Evolutionary conservation across 2,329 filamentous ascomycete species (phyloP).

Genomic region (Paecilomyces dactylethromorphus): DNA sequence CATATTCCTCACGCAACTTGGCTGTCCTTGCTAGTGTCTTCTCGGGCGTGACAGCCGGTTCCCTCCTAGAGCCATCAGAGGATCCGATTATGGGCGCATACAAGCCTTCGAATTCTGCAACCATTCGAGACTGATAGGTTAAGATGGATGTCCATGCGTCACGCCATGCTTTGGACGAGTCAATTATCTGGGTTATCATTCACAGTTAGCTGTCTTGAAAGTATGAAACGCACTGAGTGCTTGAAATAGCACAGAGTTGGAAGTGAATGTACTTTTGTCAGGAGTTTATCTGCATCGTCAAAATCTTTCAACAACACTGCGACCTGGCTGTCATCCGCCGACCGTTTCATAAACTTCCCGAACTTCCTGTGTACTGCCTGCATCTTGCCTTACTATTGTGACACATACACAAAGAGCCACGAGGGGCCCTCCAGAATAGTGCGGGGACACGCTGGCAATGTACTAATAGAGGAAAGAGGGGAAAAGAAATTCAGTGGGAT

Average conservation of each 20-base stretch:
- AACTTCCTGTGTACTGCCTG: conserved; percentile 62
- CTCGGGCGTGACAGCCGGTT: conserved; percentile 55
- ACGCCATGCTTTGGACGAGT: conserved; percentile 68
- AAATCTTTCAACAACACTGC: conserved; percentile 71
- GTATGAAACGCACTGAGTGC: conserved; percentile 4
- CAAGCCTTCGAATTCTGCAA: conserved; percentile 62
- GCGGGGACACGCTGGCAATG: background rate
- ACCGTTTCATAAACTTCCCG: conserved; percentile 63
- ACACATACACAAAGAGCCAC: background rate
- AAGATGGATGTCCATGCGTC: conserved; percentile 72
- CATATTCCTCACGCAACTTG: conserved; percentile 60
- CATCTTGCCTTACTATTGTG: conserved; percentile 19
- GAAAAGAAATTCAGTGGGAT: background rate
- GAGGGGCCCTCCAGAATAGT: background rate
- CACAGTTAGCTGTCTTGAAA: background rate
- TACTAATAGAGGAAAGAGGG: background rate
- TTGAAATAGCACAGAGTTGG: conserved; percentile 5
- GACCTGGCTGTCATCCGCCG: conserved; percentile 70
- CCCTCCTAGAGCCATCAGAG: conserved; percentile 50
- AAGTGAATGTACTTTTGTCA: conserved; percentile 55
- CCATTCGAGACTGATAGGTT: conserved; percentile 59
- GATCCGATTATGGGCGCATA: conserved; percentile 71
- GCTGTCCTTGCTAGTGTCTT: conserved; percentile 58
- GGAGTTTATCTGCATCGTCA: conserved; percentile 68
- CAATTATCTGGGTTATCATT: conserved; percentile 55